Evolutionary conservation across 495 filamentous ascomycete species (phyloP).

Genomic region (Neurospora africana): DNA sequence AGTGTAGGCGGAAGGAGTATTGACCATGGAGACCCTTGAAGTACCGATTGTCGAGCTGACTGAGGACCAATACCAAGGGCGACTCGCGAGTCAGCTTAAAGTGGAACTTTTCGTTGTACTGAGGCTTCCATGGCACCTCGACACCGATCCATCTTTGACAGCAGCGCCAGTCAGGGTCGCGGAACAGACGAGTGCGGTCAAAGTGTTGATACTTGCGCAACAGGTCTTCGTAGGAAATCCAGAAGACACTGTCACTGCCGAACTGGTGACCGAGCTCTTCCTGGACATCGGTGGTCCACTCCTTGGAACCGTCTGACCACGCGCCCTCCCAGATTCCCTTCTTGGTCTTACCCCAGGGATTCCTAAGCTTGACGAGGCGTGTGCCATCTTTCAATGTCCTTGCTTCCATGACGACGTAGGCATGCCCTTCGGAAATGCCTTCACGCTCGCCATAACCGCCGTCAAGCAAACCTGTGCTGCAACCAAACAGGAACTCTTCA

Average conservation of each 20-base stretch:
- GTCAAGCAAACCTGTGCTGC: slow-evolving; percentile 57
- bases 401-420: slow-evolving; percentile 85
- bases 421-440: slow-evolving; percentile 73
- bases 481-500: slow-evolving; percentile 82
- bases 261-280: slow-evolving; percentile 74
- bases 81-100: slow-evolving; percentile 60
- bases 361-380: slow-evolving; percentile 43
- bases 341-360: slow-evolving; percentile 69
- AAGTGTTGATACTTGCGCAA: slow-evolving; percentile 76
- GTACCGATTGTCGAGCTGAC: slow-evolving; percentile 79
- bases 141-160: slow-evolving; percentile 83
- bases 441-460: slow-evolving; percentile 55
- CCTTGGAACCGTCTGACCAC: slow-evolving; percentile 86
- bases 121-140: slow-evolving; percentile 77
- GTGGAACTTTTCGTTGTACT: slow-evolving; percentile 81
- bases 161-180: slow-evolving; percentile 64
- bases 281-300: slow-evolving; percentile 88
- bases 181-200: slow-evolving; percentile 83
- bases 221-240: slow-evolving; percentile 69
- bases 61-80: slow-evolving; percentile 71
- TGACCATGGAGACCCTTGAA: slow-evolving; percentile 75
- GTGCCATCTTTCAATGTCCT: slow-evolving; percentile 38
- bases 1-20: slow-evolving; percentile 74
- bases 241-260: slow-evolving; percentile 75
- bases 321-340: slow-evolving; percentile 73